Base-by-base conservation (phyloP, 2,329 filamentous ascomycete genomes). In the Ophiosphaerella korrae region DNA sequence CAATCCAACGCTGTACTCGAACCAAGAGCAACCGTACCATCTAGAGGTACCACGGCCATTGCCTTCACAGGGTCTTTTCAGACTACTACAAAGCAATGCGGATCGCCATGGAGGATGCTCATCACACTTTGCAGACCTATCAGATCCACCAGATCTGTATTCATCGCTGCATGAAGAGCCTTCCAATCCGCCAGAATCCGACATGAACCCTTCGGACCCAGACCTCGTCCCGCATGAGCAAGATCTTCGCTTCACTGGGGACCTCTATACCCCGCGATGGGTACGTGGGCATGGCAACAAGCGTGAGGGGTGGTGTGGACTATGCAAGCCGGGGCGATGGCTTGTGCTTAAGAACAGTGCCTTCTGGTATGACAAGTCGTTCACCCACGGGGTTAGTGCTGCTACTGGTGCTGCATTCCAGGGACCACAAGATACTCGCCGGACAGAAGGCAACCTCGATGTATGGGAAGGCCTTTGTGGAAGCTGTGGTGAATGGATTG, bases 351-450 rank as follows among this genome's bases (percentile, higher is more conserved):
- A 94, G 78, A 94, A 95, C 75, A 92, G 88, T 48, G 90, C 90
- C 6, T 96, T 90, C 72, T 95, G 91, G 90, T 95, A 95, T 73
- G 90, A 95, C 77, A 93, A 94, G 79, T 90, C 88, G 50, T 95
- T 94, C 72, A 90, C 88, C 2, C 91, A 95, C 67, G 90, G 90
- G 42, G 90, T 95, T 71, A 91, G 88, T 67, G 90, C 89, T 24
- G 87, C 88, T 3, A 93, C 90, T 0, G 90, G 90, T 21, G 86
- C 82, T 56, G 84, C 87, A 3, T 93, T 94, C 75, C 86, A 90
- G 68, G 86, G 88, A 60, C 90, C 90, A 2, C 84, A 88, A 54
- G 83, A 90, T 64, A 89, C 85, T 18, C 80, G 89, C 50, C 82
- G 89, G 42, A 90, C 89, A 78, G 88, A 92, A 68, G 87, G 88